phyloP scores from a whole-genome alignment of 176 grass and related monocot genomes.

The Oropetium thomaeum region DNA sequence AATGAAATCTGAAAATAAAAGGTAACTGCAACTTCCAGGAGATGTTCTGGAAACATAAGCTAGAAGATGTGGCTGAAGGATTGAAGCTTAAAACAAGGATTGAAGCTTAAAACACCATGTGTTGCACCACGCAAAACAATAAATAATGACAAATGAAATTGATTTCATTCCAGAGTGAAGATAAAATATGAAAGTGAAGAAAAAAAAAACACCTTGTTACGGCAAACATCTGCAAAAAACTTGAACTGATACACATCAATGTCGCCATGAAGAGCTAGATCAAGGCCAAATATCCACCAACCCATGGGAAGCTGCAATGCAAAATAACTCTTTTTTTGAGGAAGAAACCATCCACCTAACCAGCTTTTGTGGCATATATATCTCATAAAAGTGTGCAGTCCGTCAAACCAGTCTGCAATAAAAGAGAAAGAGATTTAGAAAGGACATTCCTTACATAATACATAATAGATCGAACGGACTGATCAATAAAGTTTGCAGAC shows the following conservation, averaged over 20 bases:
- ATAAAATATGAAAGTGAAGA: neutral
- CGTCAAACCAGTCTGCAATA: slow-evolving; percentile 90
- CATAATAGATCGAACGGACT: slow-evolving; percentile 25
- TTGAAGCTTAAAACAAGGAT: slow-evolving; percentile 12
- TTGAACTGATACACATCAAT: slow-evolving; percentile 98
- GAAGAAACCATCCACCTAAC: slow-evolving; percentile 96
- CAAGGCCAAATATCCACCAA: slow-evolving; percentile 98
- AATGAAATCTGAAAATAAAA: slow-evolving; percentile 44
- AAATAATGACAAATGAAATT: slow-evolving; percentile 17
- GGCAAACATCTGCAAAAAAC: slow-evolving; percentile 79
- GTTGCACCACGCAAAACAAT: neutral
- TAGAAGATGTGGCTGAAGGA: slow-evolving; percentile 16
- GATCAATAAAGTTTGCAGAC: slow-evolving; percentile 44
- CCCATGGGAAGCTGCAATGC: slow-evolving; percentile 82
- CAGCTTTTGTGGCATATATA: slow-evolving; percentile 93
- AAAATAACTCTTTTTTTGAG: slow-evolving; percentile 97
- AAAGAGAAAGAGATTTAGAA: slow-evolving; percentile 18
- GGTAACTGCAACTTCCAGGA: slow-evolving; percentile 7
- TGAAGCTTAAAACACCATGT: neutral
- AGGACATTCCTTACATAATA: slow-evolving; percentile 9
- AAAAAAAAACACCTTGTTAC: slow-evolving; percentile 64
- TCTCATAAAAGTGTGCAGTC: slow-evolving; percentile 91
- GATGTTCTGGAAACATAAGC: slow-evolving; percentile 27
- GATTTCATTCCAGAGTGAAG: slow-evolving; percentile 4
- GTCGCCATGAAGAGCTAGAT: slow-evolving; percentile 90